Conservation (phyloP, 1,139 yeast genomes). For the Candida sojae region DNA sequence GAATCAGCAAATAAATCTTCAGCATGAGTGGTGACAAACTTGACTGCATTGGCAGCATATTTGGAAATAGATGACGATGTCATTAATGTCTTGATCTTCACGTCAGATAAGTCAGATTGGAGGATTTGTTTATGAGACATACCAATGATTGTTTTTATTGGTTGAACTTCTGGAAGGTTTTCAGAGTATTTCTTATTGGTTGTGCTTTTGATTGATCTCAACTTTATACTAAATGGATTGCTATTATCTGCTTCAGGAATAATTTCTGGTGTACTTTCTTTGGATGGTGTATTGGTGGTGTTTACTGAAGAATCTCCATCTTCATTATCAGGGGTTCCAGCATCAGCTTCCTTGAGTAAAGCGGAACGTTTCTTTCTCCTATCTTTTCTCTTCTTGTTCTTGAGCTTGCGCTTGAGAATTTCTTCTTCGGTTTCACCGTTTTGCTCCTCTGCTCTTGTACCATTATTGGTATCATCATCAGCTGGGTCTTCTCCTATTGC, state of each 20-base stretch:
- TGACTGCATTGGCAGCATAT: conserved; percentile 29
- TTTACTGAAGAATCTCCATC: conserved; percentile 10
- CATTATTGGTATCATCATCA: neutral
- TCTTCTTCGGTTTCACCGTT: conserved; percentile 2
- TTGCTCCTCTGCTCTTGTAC: neutral
- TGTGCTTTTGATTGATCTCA: conserved; percentile 31
- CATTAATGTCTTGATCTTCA: conserved; percentile 41
- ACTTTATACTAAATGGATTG: conserved; percentile 30
- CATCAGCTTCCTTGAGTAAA: neutral
- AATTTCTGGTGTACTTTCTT: neutral
- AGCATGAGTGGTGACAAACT: conserved; percentile 29
- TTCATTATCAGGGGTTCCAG: neutral
- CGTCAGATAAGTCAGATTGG: conserved; percentile 35
- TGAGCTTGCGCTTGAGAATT: conserved; percentile 2
- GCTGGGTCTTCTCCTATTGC: too few species aligned
- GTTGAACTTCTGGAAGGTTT: conserved; percentile 35
- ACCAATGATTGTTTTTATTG: conserved; percentile 44
- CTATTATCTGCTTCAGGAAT: conserved; percentile 12
- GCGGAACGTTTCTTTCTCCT: conserved; percentile 5
- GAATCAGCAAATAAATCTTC: conserved; percentile 28
- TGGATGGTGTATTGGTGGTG: conserved; percentile 7
- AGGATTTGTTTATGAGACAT: conserved; percentile 40
- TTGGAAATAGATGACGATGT: conserved; percentile 34
- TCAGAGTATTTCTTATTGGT: conserved; percentile 32
- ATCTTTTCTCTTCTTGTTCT: conserved; percentile 7